Conservation (phyloP, 75 land plant genomes). For the Cryptomeria japonica region DNA sequence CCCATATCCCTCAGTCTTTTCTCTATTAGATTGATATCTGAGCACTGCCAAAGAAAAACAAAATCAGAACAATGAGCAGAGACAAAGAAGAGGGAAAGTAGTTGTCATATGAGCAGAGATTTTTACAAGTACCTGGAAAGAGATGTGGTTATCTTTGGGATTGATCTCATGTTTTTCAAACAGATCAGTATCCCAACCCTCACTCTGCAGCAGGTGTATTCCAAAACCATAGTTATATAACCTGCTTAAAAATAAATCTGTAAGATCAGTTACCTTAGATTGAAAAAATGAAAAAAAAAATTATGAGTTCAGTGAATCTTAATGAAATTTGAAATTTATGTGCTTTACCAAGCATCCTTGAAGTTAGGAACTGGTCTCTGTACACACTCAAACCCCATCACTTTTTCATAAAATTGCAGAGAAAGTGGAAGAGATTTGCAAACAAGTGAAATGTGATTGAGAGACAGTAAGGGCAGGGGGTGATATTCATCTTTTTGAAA, state of each 20-base stretch:
- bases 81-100: background rate
- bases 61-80: background rate
- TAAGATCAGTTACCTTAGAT: background rate
- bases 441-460: slow-evolving; percentile 22
- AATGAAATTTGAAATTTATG: background rate
- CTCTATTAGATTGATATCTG: slow-evolving; percentile 13
- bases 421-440: slow-evolving; percentile 12
- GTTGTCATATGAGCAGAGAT: background rate
- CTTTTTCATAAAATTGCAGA: slow-evolving; percentile 15
- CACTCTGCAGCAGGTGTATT: slow-evolving; percentile 20
- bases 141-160: slow-evolving; percentile 23
- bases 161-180: background rate
- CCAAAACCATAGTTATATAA: slow-evolving; percentile 22
- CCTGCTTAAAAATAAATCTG: background rate
- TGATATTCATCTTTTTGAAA: background rate
- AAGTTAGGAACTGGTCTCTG: background rate
- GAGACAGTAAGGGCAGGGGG: slow-evolving; percentile 8
- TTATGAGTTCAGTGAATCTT: background rate
- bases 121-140: slow-evolving; percentile 19
- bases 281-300: background rate
- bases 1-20: slow-evolving; percentile 10
- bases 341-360: background rate
- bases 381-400: slow-evolving; percentile 14
- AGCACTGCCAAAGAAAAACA: background rate
- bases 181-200: background rate